Evolutionary conservation across 2,329 filamentous ascomycete species (phyloP).

Genomic region (Chalara sp.): DNA sequence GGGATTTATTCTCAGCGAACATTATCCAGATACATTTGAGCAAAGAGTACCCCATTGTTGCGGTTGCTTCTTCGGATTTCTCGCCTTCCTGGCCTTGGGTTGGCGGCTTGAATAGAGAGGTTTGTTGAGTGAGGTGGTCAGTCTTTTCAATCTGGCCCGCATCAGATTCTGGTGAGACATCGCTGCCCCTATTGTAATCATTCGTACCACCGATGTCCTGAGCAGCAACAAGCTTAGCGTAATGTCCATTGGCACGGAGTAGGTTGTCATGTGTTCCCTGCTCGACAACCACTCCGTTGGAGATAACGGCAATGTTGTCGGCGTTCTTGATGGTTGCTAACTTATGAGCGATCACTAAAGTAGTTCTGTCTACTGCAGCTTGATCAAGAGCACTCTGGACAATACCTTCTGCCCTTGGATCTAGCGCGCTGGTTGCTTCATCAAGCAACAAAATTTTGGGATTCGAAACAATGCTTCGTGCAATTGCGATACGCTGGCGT

Average conservation of each 20-base stretch:
- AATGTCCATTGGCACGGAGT: constrained; percentile 40
- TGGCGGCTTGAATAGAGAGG: too few relatives aligned
- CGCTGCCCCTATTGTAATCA: too few relatives aligned
- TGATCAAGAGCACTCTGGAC: constrained; percentile 86
- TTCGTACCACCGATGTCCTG: too few relatives aligned
- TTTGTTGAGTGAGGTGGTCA: too few relatives aligned
- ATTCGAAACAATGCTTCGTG: constrained; percentile 78
- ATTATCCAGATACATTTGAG: too few relatives aligned
- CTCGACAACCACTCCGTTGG: constrained; percentile 72
- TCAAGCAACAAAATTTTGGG: constrained; percentile 86
- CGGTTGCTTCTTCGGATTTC: too few relatives aligned
- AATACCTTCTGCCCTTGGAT: constrained; percentile 85
- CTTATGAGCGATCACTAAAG: constrained; percentile 81
- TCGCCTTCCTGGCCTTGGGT: too few relatives aligned
- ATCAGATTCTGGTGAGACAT: too few relatives aligned
- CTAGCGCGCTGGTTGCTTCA: constrained; percentile 84
- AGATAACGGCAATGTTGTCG: constrained; percentile 91
- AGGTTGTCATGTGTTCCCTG: constrained; percentile 80
- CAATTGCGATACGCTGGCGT: constrained; percentile 91
- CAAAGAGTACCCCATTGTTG: too few relatives aligned
- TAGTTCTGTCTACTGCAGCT: constrained; percentile 77
- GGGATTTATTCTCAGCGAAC: too few relatives aligned
- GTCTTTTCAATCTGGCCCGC: too few relatives aligned
- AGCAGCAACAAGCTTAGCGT: not conserved
- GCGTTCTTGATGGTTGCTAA: constrained; percentile 87